Evolutionary conservation across 768 basidiomycete genomes (phyloP), one percentile per base, ranked within the genome.

Genomic region (Termitomyces bulborhizus): DNA sequence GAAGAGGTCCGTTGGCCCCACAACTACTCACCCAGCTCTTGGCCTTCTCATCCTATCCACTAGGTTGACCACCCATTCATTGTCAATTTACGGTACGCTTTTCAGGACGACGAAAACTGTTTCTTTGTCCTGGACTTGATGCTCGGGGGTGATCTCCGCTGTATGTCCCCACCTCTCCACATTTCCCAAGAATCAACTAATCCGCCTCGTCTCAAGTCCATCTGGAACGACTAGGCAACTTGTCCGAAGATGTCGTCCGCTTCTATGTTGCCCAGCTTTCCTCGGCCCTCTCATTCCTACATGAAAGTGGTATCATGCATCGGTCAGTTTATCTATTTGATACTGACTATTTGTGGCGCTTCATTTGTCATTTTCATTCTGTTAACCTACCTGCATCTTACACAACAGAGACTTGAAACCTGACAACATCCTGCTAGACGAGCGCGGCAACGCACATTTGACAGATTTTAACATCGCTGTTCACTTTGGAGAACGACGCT

Each of bases 381-480:
- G 34, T 45, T 46, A 11, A 36, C 67, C 62, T 62, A 46, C 18
- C n/a, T n/a, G 57, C 66, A 31, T 46, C 51, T 34, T 62, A 24
- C 16, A 31, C 32, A 18, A n/a, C 31, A 96, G 95, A 26, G 96
- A 98, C 69, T 73, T 99, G 64, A 99, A 98, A 70, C 96, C 96
- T 3, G 96, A 98, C 71, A 98, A 98, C 69, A 93, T 99, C 60
- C 84, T 99, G 16, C 83, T 98, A 16, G 96, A 99, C 68, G 95
- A 97, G 65, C 79, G 81, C 48, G 96, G 96, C 1, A 94, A 99
- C 64, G 95, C 95, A 6, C 96, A 99, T 69, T 76, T 99, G 58
- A 98, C 89, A 0, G 96, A 99, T 68, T 97, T 99, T 72, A 99
- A 99, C 69, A 99, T 99, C 56, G 96, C 96, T 15, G 93, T 98